Evolutionary conservation across 2,329 filamentous ascomycete species (phyloP), one percentile per base, ranked within the genome.

Genomic region (Paecilomyces sp.): DNA sequence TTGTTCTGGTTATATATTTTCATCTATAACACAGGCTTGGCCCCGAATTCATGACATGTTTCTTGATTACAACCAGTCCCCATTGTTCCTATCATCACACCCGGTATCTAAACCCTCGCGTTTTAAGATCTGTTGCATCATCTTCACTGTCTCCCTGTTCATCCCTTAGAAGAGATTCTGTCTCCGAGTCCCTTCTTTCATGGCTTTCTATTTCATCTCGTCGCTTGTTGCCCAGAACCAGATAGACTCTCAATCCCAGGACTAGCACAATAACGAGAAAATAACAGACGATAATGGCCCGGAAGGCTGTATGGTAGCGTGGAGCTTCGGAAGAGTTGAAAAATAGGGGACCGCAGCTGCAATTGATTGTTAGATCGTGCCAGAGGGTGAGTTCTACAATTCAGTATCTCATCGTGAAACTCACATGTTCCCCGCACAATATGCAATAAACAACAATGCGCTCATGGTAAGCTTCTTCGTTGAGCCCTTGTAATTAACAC

Each of bases 391-490:
- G n/a, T n/a, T n/a, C n/a, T n/a, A n/a, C n/a, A 28, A 33, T 8
- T 12, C 31, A 2, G 12, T 33, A 33, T 28, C 1, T 28, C 2
- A 33, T 33, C 11, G 1, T 33, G 11, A 33, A 24, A 55, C 56
- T 55, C 18, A 60, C 58, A 85, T 83, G 61, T 85, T 85, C 1
- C 83, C 83, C 0, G 76, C 70, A 57, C 83, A 85, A 64, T 85
- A 85, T 2, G 78, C 79, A 9, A 84, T 66, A 62, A 85, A 84
- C 3, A 85, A 68, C 64, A 85, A 65, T 0, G 81, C 81, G 1
- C 81, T 85, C 58, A 85, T 80, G 6, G 82, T 84, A 77, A 83
- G 83, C 70, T 85, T 85, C 74, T 85, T 85, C 33, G 83, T 84
- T 22, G 83, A 80, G 15, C 83, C 83, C 12, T 79, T 77, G 63